Base-by-base conservation (phyloP, 208 protist genomes). In the Leishmania mexicana region DNA sequence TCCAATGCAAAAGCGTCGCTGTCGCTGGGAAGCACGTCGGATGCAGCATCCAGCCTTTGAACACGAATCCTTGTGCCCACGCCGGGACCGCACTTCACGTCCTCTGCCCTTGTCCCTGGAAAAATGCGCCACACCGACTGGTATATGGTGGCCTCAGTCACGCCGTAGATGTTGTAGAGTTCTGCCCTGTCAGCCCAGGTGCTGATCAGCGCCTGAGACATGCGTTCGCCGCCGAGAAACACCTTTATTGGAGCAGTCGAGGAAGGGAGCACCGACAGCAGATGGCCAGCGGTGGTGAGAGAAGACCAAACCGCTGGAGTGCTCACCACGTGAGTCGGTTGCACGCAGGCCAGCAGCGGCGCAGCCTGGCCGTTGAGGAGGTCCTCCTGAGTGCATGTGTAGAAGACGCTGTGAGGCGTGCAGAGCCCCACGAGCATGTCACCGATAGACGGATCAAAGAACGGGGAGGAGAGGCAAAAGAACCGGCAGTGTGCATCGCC, bases 81-180 rank as follows among this genome's bases (percentile, higher is more conserved):
- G 7, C 88, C 88, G 1, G 75, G 10, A 7, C 88, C 90, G 64
- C 90, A 91, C 8, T 78, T 84, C 31, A 90, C 57, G 19, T 87
- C 72, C 6, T 75, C 64, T 57, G 71, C 83, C 11, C 31, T 58
- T 31, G 80, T 68, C 24, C 78, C 85, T 65, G 75, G 35, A 47
- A 31, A 87, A 74, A 86, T 76, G 53, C 83, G 82, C 24, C 54
- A 58, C 38, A 81, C 87, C 13, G 81, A 87, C 76, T 94, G 91
- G 68, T 94, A 94, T 38, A 94, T 84, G 1, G 91, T 94, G 38
- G 76, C 91, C 81, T 94, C 91, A 42, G 91, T 94, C 17, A 94
- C 87, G 17, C 91, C 91, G 72, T 94, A 94, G 28, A 94, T 87
- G 77, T 90, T 94, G 81, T 85, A 86, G 42, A 94, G 86, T 49